Base-by-base conservation (phyloP, 208 protist genomes). In the Leptomonas seymouri region DNA sequence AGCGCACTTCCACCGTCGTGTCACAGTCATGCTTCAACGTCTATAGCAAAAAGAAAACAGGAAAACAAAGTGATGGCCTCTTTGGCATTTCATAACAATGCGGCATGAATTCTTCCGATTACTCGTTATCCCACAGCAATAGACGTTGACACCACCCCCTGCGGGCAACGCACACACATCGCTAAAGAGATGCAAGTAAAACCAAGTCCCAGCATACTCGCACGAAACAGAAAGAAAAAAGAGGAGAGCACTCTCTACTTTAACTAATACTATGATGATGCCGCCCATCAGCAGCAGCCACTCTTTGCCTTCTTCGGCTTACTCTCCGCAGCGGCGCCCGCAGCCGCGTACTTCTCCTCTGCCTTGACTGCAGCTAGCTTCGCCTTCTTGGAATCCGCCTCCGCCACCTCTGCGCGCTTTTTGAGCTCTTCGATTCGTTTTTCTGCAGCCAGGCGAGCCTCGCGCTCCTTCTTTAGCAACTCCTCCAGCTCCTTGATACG, bases 291-390 rank as follows among this genome's bases (percentile, higher is more conserved):
- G 39, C 69, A 87, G 65, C 82, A 86, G 23, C 73, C 65, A 18
- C 21, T 20, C 46, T 83, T 86, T 15, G 76, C 67, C 67, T 88
- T 88, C 20, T 70, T 48, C 6, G 71, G 53, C 56, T 42, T 74
- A 30, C 50, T 20, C 21, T 53, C 48, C 14, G 57, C 67, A 16
- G 27, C 67, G 0, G 67, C 53, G 2, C 39, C 66, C 7, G 46
- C 55, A 1, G 53, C 30, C 0, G 58, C 49, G 3, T 41, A 51
- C 7, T 67, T 46, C 55, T 74, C 60, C 36, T 60, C 63, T 14
- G 55, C 48, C 44, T 42, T 55, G 20, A 31, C 20, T 9, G 44
- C 61, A 20, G 42, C 56, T 45, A 34, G 34, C 30, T 51, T 45
- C 45, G 53, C 23, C 21, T 71, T 71, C 45, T 55, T 50, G 12